These are phyloP conservation scores for Xylaria telfairii DNA, from an alignment of 495 filamentous ascomycete genomes.

Conservation along the genomic window DNA sequence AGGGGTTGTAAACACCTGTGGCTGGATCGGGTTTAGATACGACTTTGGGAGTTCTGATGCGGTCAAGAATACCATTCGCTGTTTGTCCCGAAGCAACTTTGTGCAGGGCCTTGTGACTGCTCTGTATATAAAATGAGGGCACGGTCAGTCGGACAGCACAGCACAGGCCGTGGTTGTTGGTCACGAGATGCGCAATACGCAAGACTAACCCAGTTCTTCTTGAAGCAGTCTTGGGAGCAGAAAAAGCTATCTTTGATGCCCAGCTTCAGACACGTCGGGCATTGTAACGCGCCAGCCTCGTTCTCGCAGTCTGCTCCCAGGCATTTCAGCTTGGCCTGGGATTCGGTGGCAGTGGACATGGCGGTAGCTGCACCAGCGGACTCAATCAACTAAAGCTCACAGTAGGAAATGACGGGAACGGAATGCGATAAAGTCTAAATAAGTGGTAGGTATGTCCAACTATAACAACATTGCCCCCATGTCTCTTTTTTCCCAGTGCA, in stretches of 20 bases:
- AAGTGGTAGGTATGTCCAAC: no score
- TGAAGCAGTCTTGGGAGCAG: conserved; percentile 99
- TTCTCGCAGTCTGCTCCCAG: conserved; percentile 81
- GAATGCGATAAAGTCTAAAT: not conserved
- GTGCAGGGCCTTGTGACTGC: conserved; percentile 84
- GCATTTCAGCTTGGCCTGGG: conserved; percentile 70
- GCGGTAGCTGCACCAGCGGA: conserved; percentile 17
- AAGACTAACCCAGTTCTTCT: conserved; percentile 98
- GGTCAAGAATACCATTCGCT: conserved; percentile 76
- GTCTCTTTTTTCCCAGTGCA: conserved; percentile 1
- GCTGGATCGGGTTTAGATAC: conserved; percentile 90
- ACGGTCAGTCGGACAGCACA: conserved; percentile 24
- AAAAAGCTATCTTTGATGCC: conserved; percentile 90
- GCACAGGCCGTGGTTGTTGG: conserved; percentile 9
- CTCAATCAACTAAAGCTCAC: not conserved
- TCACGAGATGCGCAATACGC: conserved; percentile 36
- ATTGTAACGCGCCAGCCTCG: conserved; percentile 82
- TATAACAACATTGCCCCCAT: not conserved
- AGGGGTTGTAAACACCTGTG: conserved; percentile 87
- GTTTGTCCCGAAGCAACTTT: conserved; percentile 59
- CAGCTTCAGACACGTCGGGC: conserved; percentile 89
- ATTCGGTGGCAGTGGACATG: conserved; percentile 50
- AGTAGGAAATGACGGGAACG: not conserved
- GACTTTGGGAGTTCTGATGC: conserved; percentile 71
- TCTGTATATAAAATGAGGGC: conserved; percentile 59